These are phyloP conservation scores for Hygrophorus pudorinus DNA, from an alignment of 768 basidiomycete genomes.

Conservation along the genomic window DNA sequence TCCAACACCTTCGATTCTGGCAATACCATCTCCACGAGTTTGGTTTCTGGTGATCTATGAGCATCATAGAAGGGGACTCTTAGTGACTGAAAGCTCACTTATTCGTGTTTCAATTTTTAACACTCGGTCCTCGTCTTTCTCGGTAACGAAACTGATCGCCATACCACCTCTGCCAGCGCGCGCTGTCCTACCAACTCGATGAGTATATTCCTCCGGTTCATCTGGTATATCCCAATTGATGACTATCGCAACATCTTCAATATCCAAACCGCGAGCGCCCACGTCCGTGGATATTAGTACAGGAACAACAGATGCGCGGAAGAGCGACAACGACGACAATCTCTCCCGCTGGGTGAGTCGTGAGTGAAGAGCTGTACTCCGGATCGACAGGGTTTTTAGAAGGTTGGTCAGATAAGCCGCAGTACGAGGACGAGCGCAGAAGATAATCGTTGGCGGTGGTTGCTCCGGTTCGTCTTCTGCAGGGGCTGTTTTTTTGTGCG, in stretches of 20 bases:
- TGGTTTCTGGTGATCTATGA: conserved; percentile 42
- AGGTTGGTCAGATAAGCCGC: conserved; percentile 82
- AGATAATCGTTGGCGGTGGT: conserved; percentile 95
- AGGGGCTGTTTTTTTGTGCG: conserved; percentile 17
- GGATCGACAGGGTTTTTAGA: conserved; percentile 69
- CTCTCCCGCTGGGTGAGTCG: conserved; percentile 89
- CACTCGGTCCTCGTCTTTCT: conserved; percentile 81
- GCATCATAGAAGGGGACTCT: background rate
- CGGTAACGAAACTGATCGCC: conserved; percentile 91
- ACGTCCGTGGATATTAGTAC: conserved; percentile 94
- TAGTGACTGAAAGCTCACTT: conserved; percentile 36
- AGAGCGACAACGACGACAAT: conserved; percentile 72
- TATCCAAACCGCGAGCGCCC: conserved; percentile 90
- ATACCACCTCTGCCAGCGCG: conserved; percentile 84
- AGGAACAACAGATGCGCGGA: conserved; percentile 79
- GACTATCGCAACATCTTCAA: conserved; percentile 92
- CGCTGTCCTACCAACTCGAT: conserved; percentile 90
- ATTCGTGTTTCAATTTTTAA: conserved; percentile 79
- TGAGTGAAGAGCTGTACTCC: conserved; percentile 86
- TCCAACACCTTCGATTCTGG: conserved; percentile 79
- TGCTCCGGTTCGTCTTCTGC: conserved; percentile 45
- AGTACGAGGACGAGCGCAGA: conserved; percentile 76
- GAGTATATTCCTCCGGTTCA: conserved; percentile 89
- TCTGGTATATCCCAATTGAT: conserved; percentile 95
- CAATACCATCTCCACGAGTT: conserved; percentile 62